Base-by-base conservation (phyloP, 495 filamentous ascomycete genomes). In the Umbilicaria muhlenbergii region DNA sequence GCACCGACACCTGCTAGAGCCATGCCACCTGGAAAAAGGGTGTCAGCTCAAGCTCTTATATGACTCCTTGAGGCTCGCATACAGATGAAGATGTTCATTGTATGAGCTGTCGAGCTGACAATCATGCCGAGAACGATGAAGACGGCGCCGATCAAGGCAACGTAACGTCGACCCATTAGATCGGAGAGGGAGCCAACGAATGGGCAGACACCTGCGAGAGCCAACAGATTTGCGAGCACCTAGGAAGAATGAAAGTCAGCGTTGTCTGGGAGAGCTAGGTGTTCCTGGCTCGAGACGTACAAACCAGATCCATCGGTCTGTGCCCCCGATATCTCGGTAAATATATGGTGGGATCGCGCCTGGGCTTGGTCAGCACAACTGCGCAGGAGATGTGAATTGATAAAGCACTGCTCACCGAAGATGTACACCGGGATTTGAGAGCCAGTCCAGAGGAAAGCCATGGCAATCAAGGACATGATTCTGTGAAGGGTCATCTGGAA, bases 121-220 rank as follows among this genome's bases (percentile, higher is more conserved):
- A 81, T 74, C 62, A 78, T 77, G n/a, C 78, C 81, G 31, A 83
- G 38, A 35, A 78, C 67, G 43, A 83, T 62, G 21, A 79, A 68
- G 8, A 55, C 37, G 11, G 67, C 70, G 1, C 80, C 81, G 14
- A 69, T 53, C 31, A 83, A 62, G 18, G 80, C 80, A 16, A 83
- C 75, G 53, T 70, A 78, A 44, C 79, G 71, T 46, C 80, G 73
- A 31, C 80, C 80, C 37, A 81, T 54, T 7, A 84, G 55, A 63
- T 85, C 80, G 5, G 80, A 84, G 1, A 85, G 50, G 16, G 73
- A 74, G 4, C 80, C 80, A 18, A 84, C 80, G 45, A 85, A 84
- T 8, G 80, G 80, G 42, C 77, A 81, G 11, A 84, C 70, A 38
- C 71, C 75, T 3, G 80, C 78, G 2, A 80, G 68, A 34, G 77